phyloP scores from a whole-genome alignment of 495 filamentous ascomycete genomes.

The Collariella sp. region DNA sequence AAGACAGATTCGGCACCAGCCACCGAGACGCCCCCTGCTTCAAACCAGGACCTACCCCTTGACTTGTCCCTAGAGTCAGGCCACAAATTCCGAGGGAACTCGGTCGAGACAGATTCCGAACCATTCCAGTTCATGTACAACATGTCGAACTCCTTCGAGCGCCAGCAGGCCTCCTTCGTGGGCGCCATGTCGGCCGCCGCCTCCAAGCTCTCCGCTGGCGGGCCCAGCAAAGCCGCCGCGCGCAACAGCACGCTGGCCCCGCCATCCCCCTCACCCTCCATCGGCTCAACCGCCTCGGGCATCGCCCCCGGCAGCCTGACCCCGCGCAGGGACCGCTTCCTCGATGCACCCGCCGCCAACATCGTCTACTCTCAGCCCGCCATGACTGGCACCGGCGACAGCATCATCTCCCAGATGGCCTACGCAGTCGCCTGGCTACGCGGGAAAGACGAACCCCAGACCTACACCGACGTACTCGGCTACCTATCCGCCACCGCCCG shows the following conservation, averaged over 20 bases:
- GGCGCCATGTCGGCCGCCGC: conserved; percentile 40
- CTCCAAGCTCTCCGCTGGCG: conserved; percentile 33
- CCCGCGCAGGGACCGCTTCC: conserved; percentile 48
- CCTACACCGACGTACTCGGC: conserved; percentile 61
- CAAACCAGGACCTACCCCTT: no score
- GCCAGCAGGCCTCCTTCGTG: conserved; percentile 41
- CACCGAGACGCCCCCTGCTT: no score
- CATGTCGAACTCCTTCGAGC: conserved; percentile 46
- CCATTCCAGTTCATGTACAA: no score
- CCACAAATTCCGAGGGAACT: no score
- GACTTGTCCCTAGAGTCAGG: no score
- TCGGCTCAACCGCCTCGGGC: conserved; percentile 41
- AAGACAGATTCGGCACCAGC: no score
- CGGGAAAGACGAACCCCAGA: conserved; percentile 59
- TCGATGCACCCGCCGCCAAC: conserved; percentile 32
- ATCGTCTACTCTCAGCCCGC: conserved; percentile 71
- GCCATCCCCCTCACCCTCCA: conserved; percentile 33
- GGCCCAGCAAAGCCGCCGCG: conserved; percentile 39
- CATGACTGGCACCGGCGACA: conserved; percentile 65
- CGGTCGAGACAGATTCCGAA: no score
- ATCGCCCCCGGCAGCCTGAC: conserved; percentile 32
- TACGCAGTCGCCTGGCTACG: conserved; percentile 83
- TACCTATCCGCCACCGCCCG: conserved; percentile 61
- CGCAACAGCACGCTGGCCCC: conserved; percentile 32
- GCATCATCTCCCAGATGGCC: conserved; percentile 74